These are phyloP conservation scores for Suillus tomentosus DNA, from an alignment of 768 basidiomycete species.

Conservation along the genomic window DNA sequence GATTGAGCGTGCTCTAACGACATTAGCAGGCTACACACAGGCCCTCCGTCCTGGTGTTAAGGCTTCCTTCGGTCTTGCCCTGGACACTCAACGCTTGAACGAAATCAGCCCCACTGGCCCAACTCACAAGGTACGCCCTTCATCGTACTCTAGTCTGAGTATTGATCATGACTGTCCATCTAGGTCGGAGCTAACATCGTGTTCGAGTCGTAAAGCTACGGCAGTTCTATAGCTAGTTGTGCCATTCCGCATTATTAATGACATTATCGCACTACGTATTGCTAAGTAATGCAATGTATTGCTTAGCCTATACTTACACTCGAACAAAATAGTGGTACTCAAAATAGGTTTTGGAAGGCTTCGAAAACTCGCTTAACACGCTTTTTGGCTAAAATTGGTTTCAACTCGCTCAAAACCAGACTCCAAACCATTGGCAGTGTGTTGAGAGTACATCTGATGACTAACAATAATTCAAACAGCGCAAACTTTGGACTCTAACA, in stretches of 20 bases:
- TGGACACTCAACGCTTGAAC: slow-evolving; percentile 93
- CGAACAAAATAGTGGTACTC: background rate
- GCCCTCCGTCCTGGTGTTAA: slow-evolving; percentile 91
- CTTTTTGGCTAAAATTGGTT: too few species aligned
- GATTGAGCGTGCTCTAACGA: slow-evolving; percentile 14
- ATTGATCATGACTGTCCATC: background rate
- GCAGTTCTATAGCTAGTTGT: slow-evolving; percentile 19
- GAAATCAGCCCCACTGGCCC: slow-evolving; percentile 63
- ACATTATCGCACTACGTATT: background rate
- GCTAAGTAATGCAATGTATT: background rate
- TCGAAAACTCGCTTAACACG: too few species aligned
- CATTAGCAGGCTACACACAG: slow-evolving; percentile 79
- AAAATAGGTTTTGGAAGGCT: too few species aligned
- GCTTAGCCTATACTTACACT: background rate
- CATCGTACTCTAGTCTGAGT: slow-evolving; percentile 2
- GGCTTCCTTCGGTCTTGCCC: slow-evolving; percentile 89
- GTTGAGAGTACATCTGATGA: too few species aligned
- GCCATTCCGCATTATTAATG: slow-evolving; percentile 4
- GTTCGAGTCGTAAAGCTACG: slow-evolving; percentile 62
- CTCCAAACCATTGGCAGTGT: too few species aligned
- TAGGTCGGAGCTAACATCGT: slow-evolving; percentile 73
- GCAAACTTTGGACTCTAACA: too few species aligned
- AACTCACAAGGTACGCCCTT: slow-evolving; percentile 67
- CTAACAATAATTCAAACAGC: too few species aligned
- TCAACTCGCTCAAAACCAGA: too few species aligned